Base-by-base conservation (phyloP, 2,329 filamentous ascomycete genomes). In the Phaeoacremonium minimum region DNA sequence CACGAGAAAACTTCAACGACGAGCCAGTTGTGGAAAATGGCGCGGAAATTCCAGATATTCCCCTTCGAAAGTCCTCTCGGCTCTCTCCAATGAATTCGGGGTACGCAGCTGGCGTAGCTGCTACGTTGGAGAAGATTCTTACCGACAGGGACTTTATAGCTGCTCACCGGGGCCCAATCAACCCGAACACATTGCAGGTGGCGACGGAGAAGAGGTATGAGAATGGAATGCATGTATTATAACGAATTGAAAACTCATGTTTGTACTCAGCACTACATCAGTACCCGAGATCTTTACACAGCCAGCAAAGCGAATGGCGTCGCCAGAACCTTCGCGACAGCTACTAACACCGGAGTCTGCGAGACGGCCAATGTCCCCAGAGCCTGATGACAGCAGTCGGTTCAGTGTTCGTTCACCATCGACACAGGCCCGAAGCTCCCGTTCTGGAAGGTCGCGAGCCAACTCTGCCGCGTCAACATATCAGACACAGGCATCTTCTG, bases 401-500 rank as follows among this genome's bases (percentile, higher is more conserved):
- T 19, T 15, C 14, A 14, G 7, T 41, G 35, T n/a, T 30, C 38
- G 14, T 33, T 18, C 30, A 28, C 17, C 12, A 29, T 29, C 11
- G 14, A 14, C 17, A 15, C 19, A 8, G 30, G 33, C 15, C 32
- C 29, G 14, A 22, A 18, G 31, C 16, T 18, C 33, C 18, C 28
- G 14, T 5, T 28, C 37, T 17, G 20, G 30, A n/a, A 31, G 16
- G 13, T 40, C 32, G 5, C 40, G 37, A 14, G 26, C 41, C 4
- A 32, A 28, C 6, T 47, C 49, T 6, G 31, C 33, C 20, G 36
- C 43, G 8, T 45, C 45, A 13, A 44, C 37, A 5, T 45, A 46
- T 20, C 41, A 38, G 12, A 36, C 40, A 3, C 43, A 41, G 31
- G 31, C 37, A 11, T 35, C 38, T 9, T 41, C 42, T 6, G 15